A percentile compares a stretch with the other conserved stretches of the same genome.
These are phyloP conservation scores for Brassica balearica DNA, from an alignment of 441 rosid species.

Conservation along the genomic window DNA sequence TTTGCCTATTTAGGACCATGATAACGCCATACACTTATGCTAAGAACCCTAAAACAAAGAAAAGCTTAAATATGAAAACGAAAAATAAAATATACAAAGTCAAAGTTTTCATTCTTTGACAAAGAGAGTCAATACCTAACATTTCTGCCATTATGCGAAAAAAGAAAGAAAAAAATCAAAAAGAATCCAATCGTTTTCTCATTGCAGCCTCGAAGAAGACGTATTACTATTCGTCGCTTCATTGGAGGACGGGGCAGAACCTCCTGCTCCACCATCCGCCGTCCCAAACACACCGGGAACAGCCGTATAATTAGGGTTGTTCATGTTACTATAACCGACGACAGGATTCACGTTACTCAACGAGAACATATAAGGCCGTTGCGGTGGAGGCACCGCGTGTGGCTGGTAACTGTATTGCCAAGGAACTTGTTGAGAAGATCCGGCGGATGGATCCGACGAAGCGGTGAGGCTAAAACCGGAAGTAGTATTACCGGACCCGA, in stretches of 20 bases:
- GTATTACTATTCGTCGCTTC: slow-evolving; percentile 40
- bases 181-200: slow-evolving; percentile 47
- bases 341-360: slow-evolving; percentile 35
- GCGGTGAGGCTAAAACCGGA: slow-evolving; percentile 42
- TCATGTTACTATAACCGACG: slow-evolving; percentile 33
- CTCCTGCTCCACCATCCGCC: slow-evolving; percentile 31
- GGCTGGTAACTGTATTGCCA: slow-evolving; percentile 39
- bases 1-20: slow-evolving; percentile 13
- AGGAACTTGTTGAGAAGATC: slow-evolving; percentile 40
- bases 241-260: slow-evolving; percentile 35
- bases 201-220: slow-evolving; percentile 41
- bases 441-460: slow-evolving; percentile 34
- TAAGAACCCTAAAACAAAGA: slow-evolving; percentile 2
- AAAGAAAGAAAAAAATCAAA: slow-evolving; percentile 25
- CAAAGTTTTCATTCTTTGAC: slow-evolving; percentile 44
- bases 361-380: slow-evolving; percentile 42
- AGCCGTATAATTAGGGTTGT: slow-evolving; percentile 25
- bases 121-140: slow-evolving; percentile 50
- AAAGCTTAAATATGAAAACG: slow-evolving; percentile 29
- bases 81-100: slow-evolving; percentile 36
- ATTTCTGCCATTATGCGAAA: slow-evolving; percentile 47
- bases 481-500: slow-evolving; percentile 32
- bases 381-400: slow-evolving; percentile 21
- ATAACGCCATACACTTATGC: slow-evolving; percentile 18
- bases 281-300: slow-evolving; percentile 37